Base-by-base conservation (phyloP, 129 eudicot genomes). In the Escallonia herrerae region DNA sequence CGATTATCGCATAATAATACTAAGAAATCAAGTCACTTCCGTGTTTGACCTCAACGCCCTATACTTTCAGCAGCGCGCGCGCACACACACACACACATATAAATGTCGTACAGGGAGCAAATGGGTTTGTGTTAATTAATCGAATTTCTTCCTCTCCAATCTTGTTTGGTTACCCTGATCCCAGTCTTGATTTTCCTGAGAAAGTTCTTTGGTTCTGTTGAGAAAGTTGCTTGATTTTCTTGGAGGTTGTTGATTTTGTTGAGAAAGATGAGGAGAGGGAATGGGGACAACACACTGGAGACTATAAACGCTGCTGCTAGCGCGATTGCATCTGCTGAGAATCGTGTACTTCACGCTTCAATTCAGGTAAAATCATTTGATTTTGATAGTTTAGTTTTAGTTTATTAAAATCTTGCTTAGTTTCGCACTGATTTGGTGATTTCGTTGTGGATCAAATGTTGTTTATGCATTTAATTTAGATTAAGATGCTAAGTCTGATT, bases 241-340 rank as follows among this genome's bases (percentile, higher is more conserved):
- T 15, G 44, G 54, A 8, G 1, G 33, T 22, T 22, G 33, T 22
- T 22, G 41, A 53, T 62, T 13, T 15, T 46, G 13, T 10, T 3
- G 46, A 39, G 58, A 12, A 13, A 50, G 48, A 40, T 43, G 52
- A 14, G 54, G 15, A 54, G 58, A 56, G 58, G 43, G 71, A 66
- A 74, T 63, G 72, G 73, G 51, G 72, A 81, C 69, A 80, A 74
- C 71, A 68, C 81, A n/a, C 69, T 68, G 62, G 80, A 73, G 14
- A 76, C 82, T 54, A 73, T 81, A 44, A 81, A 81, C 79, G 81
- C 83, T 6, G 87, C 87, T 51, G 82, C 80, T 12, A 65, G 66
- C 74, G 86, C 74, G 77, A 77, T 77, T 66, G 74, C 80, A 40
- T 60, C 82, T 57, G 74, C 80, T 74, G 86, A 77, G 53, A 74